These are phyloP conservation scores for Kodamaea hsintzibuensis DNA, from an alignment of 805 yeast genomes.

Conservation along the genomic window DNA sequence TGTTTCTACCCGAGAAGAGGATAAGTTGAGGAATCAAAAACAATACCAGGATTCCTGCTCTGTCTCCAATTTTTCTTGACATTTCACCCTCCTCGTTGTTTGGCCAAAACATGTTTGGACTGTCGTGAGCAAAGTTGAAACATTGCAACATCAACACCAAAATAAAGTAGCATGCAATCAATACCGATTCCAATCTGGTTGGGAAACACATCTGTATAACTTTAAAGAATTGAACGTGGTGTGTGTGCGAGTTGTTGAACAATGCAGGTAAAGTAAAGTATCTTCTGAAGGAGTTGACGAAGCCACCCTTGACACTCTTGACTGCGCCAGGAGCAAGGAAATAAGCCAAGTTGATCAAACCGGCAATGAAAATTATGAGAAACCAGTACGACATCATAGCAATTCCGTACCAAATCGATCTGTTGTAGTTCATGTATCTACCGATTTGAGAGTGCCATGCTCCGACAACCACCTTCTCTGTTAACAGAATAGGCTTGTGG, in stretches of 20 bases:
- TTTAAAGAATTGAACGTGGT: slow-evolving; percentile 12
- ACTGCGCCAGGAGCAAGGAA: slow-evolving; percentile 25
- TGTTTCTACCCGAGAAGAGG: slow-evolving; percentile 56
- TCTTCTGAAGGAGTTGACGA: slow-evolving; percentile 23
- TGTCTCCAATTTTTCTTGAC: slow-evolving; percentile 50
- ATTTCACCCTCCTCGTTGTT: slow-evolving; percentile 24
- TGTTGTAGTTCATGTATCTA: slow-evolving; percentile 36
- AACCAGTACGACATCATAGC: slow-evolving; percentile 31
- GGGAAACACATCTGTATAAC: slow-evolving; percentile 41
- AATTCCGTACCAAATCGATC: slow-evolving; percentile 39
- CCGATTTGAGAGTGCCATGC: slow-evolving; percentile 29
- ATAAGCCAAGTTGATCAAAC: slow-evolving; percentile 29
- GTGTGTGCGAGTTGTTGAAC: slow-evolving; percentile 26
- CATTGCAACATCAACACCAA: slow-evolving; percentile 30
- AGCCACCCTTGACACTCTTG: slow-evolving; percentile 26
- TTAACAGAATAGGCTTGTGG: slow-evolving; percentile 37
- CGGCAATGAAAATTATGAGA: slow-evolving; percentile 31
- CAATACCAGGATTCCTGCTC: slow-evolving; percentile 52
- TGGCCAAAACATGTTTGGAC: slow-evolving; percentile 27
- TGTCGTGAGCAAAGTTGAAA: slow-evolving; percentile 25
- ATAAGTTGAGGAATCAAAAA: slow-evolving; percentile 58
- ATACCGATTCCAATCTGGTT: slow-evolving; percentile 50
- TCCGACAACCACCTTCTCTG: slow-evolving; percentile 22
- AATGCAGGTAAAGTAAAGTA: slow-evolving; percentile 37
- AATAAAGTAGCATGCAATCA: slow-evolving; percentile 41